Base-by-base conservation (phyloP, 2,329 filamentous ascomycete species). In the Beauveria asiatica region DNA sequence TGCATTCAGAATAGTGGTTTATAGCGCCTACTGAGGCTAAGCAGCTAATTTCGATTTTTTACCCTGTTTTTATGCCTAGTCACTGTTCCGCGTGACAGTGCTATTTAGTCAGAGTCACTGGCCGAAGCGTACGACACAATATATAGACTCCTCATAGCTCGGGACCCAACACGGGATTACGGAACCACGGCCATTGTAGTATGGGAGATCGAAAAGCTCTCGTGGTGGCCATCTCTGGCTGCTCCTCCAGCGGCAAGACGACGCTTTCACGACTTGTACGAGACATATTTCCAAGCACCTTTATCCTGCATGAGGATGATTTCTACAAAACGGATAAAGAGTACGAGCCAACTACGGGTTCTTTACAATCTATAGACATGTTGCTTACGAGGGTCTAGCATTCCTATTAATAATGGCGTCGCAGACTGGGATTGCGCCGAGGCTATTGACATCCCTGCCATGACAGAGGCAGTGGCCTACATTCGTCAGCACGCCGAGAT, bases 221-320 rank as follows among this genome's bases (percentile, higher is more conserved):
- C 62, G 77, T 96, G 48, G 78, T 97, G 59, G 91, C 86, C 62
- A 85, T 97, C 61, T 95, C 90, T 44, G 94, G 94, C 60, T 90
- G 89, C 64, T 97, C 93, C 1, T 96, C 89, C 3, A 93, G 89
- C 67, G 94, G 94, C 62, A 99, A 99, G 78, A 97, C 94, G 2
- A 97, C 94, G 2, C 83, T 99, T 16, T 89, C 92, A 21, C 84
- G 93, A 2, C 80, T 97, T 13, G 80, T 99, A 19, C 86, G 91
- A 61, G 85, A 90, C 70, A 86, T 96, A 65, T 92, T 97, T 68
- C 86, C 86, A 9, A 78, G 81, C 65, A 81, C 85, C 17, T 93
- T 92, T 69, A 89, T 97, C 68, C 81, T 99, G 23, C 94, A 99
- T 72, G 86, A 96, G 72, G 94, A 99, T 76, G 94, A 99, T 74